Percentiles rank a stretch among this genome's conserved stretches.
Evolutionary conservation across 352 stramenopile species (phyloP).

Genomic region (Globisporangium polare): DNA sequence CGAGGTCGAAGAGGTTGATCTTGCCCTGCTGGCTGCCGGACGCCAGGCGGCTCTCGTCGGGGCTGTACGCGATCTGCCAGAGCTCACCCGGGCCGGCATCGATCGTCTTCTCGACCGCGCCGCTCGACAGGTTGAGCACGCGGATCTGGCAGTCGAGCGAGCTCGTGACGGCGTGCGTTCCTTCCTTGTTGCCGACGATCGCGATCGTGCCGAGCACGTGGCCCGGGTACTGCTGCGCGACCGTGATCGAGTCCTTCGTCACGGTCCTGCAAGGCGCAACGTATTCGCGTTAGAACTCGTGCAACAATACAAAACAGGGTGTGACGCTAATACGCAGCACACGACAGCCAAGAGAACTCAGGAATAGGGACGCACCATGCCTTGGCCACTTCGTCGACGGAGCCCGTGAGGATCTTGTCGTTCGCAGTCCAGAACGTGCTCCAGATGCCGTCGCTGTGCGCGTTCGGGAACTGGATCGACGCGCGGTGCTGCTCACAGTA

Average conservation of each 20-base stretch:
- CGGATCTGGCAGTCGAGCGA: conserved; percentile 84
- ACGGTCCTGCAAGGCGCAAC: conserved; percentile 38
- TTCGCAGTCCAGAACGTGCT: conserved; percentile 86
- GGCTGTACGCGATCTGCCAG: conserved; percentile 85
- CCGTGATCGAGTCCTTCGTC: conserved; percentile 60
- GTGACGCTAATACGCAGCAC: neutral
- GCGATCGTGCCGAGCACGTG: conserved; percentile 86
- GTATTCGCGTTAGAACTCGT: neutral
- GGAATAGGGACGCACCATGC: conserved; percentile 38
- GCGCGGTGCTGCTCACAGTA: conserved; percentile 47
- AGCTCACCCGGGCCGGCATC: conserved; percentile 83
- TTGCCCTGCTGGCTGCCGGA: conserved; percentile 84
- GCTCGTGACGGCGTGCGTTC: conserved; percentile 70
- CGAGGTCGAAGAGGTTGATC: conserved; percentile 85
- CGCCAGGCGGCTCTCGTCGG: conserved; percentile 75
- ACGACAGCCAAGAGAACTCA: neutral
- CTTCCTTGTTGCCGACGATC: conserved; percentile 77
- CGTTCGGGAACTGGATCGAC: conserved; percentile 80
- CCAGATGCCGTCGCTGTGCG: conserved; percentile 87
- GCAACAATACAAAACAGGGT: neutral
- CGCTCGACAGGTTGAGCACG: conserved; percentile 68
- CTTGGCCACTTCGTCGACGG: conserved; percentile 86
- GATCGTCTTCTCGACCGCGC: conserved; percentile 78
- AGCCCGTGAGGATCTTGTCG: conserved; percentile 86
- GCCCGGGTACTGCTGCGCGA: conserved; percentile 79